Conservation (phyloP, 163 green algal genomes). For the Scenedesmus sp. region DNA sequence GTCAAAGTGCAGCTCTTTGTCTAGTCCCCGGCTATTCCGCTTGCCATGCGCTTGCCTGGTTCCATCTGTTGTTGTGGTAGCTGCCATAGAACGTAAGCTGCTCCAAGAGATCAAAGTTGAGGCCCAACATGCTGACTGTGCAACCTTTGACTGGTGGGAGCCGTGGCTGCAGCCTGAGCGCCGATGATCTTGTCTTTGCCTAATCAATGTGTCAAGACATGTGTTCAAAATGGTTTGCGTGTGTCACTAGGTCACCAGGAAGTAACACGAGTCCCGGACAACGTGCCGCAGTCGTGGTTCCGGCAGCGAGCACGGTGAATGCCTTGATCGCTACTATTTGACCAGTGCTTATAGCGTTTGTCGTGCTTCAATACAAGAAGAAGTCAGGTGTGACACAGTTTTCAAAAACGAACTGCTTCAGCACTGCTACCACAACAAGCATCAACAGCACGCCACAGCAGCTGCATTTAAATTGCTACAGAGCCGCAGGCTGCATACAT, state of each 20-base stretch:
- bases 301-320: not conserved
- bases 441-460: no score
- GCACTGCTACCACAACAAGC: no score
- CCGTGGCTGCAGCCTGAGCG: not conserved
- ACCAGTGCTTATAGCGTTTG: not conserved
- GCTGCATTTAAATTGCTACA: not conserved
- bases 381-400: not conserved
- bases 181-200: not conserved
- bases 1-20: not conserved
- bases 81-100: constrained; percentile 88
- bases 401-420: no score
- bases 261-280: constrained; percentile 16
- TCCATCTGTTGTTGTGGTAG: constrained; percentile 84
- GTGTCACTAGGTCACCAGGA: not conserved
- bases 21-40: not conserved
- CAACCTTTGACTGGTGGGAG: not conserved
- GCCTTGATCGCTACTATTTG: not conserved
- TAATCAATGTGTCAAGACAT: not conserved
- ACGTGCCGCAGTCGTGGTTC: not conserved
- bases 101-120: constrained; percentile 76
- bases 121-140: constrained; percentile 50
- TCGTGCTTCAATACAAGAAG: not conserved
- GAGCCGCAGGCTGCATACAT: not conserved
- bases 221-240: no score
- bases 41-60: constrained; percentile 66